Evolutionary conservation across 148 eudicot species (phyloP), one percentile per base, ranked within the genome.

Genomic region (Vaccinium myrtillus): DNA sequence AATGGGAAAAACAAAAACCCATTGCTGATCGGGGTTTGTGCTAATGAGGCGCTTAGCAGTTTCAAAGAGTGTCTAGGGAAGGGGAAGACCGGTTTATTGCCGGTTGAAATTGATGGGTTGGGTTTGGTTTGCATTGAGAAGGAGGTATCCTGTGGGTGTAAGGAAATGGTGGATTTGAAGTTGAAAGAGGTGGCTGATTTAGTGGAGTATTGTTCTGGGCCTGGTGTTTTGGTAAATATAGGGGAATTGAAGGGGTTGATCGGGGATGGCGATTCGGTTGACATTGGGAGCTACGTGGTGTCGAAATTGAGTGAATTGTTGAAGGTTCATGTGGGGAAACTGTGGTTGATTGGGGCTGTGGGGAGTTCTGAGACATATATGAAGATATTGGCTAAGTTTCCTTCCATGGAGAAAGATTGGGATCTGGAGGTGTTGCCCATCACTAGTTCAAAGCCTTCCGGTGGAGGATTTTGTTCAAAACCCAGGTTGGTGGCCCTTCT

Each of bases 341-440:
- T 94, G 73, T 87, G 97, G 93, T 85, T 94, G 78, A 90, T 94
- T 61, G 93, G 91, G 25, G 85, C 75, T 63, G 89, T 87, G 23
- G 89, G 82, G 19, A 86, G 87, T 83, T 89, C 82, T 74, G 94
- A 92, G 84, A 91, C 85, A 16, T 91, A 90, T 82, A 70, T 79
- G 78, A 90, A 88, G 75, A 86, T 92, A 63, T 36, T 91, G 61
- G 91, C 86, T 32, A 87, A 80, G 73, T 94, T 92, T 91, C 91
- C 94, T 12, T 27, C 73, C 50, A 69, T 93, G 50, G 92, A 91
- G 90, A 90, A 80, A 74, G 90, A 91, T 80, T 94, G 95, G 98
- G 92, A 94, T 89, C 91, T 94, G 89, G 90, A 91, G 65, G 77
- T 89, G 82, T 58, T 94, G 49, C 91, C 95, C 1, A 91, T 94